Evolutionary conservation across 192 early-diverging fungal species (phyloP).

Genomic region (Radiomyces spectabilis): DNA sequence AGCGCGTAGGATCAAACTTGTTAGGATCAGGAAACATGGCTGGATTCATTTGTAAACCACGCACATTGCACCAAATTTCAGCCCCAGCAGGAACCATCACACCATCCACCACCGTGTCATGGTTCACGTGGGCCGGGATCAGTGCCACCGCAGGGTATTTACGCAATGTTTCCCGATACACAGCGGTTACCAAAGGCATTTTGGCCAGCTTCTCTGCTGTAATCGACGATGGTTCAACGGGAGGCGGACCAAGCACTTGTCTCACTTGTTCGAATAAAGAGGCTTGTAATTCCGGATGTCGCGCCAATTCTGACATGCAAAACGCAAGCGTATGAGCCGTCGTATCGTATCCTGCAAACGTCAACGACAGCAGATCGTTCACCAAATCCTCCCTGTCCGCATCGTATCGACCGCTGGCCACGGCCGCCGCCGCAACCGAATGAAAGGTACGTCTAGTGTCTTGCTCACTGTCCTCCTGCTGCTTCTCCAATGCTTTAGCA

Average conservation of each 20-base stretch:
- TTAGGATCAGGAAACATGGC: slow-evolving; percentile 24
- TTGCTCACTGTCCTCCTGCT: neutral
- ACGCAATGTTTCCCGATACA: slow-evolving; percentile 25
- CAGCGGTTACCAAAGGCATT: slow-evolving; percentile 18
- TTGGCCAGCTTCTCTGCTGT: slow-evolving; percentile 19
- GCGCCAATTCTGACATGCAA: slow-evolving; percentile 32
- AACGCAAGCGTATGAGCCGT: slow-evolving; percentile 40
- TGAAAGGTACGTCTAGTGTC: neutral
- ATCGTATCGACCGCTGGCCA: slow-evolving; percentile 10
- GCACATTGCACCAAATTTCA: slow-evolving; percentile 27
- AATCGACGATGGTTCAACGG: slow-evolving; percentile 5
- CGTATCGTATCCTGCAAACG: slow-evolving; percentile 52
- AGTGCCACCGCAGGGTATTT: slow-evolving; percentile 30
- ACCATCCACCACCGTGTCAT: slow-evolving; percentile 13
- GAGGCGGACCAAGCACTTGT: slow-evolving; percentile 18
- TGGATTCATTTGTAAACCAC: slow-evolving; percentile 27
- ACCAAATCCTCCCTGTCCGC: slow-evolving; percentile 23
- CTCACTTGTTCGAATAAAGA: slow-evolving; percentile 32
- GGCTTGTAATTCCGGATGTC: slow-evolving; percentile 33
- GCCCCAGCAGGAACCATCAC: slow-evolving; percentile 13
- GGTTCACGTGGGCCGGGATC: slow-evolving; percentile 20
- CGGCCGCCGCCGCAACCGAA: slow-evolving; percentile 11
- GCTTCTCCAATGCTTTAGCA: neutral
- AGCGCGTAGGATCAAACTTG: slow-evolving; percentile 21
- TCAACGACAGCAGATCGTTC: slow-evolving; percentile 38